Evolutionary conservation across 1,139 yeast species (phyloP), one percentile per base, ranked within the genome.

Genomic region (Lodderomyces margitis): DNA sequence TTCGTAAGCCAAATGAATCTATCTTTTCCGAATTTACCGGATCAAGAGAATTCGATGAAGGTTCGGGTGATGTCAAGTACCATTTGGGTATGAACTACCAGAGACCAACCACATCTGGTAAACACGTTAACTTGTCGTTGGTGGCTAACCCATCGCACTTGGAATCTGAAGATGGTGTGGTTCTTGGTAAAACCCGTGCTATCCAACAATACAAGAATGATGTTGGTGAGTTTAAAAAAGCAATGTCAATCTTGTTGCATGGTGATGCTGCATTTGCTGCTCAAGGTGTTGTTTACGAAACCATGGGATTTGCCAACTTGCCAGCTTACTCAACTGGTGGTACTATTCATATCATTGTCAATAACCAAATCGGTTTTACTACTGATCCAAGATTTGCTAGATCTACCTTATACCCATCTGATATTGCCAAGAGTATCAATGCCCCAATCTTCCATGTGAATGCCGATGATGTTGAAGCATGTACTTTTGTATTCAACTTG

Each of bases 211-310:
- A 81, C 71, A 91, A 92, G 74, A 74, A 81, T 55, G 98, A 92
- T 61, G 81, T 85, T 51, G 89, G 89, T 50, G 78, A 75, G 39
- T 87, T 74, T 70, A 75, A 83, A 56, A 91, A 88, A 71, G 97
- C 98, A 40, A 77, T 92, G 80, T 85, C 94, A 52, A 85, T 92
- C 47, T 76, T 92, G 66, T 76, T 94, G 63, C 99, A 92, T 66
- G 98, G 99, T 78, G 99, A 92, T 66, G 97, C 99, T 46, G 98
- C 98, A 27, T 92, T 92, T 64, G 91, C 98, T 39, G 98, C 87
- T 51, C 98, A 92, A 74, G 99, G 99, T 80, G 95, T 92, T 47
- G 98, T 92, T 49, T 92, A 92, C 68, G 99, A 92, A 74, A 89
- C 98, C 44, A 84, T 92, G 85, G 98, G 98, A 46, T 86, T 92